Base-by-base conservation (phyloP, 1,139 yeast genomes). In the Maudiozyma humilis region DNA sequence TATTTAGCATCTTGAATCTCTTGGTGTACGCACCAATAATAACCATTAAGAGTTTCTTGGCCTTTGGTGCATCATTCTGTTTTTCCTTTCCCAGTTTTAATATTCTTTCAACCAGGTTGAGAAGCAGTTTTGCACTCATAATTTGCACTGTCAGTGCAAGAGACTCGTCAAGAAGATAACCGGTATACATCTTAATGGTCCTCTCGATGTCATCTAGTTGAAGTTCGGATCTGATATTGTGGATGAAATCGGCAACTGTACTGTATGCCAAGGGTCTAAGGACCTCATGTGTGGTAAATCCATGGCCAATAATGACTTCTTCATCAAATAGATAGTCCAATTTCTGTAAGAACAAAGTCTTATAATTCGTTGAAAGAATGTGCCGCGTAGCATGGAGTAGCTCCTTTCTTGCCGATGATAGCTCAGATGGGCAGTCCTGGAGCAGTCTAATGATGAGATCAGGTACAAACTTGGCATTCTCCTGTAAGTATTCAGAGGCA, bases 371-470 rank as follows among this genome's bases (percentile, higher is more conserved):
- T 4, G 95, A 85, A 44, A 93, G 68, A 19, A 93, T 87, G 59
- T 93, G 98, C 57, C 98, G 75, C 4, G 96, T 87, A 0, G 97
- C 96, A 52, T 91, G 97, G 35, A 93, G 69, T 39, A 93, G 68
- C 64, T 93, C 99, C 60, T 91, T 88, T 56, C 98, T 72, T 0
- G 96, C 95, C 4, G 89, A 82, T 2, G 95, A 84, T 41, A 88
- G 70, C 62, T 91, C 97, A n/a, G 95, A 82, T 3, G 99, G 98
- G 60, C 97, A 91, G 62, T 93, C 98, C 62, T 88, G 95, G 38
- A 93, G 69, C 38, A 93, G 68, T 51, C 97, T 71, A 47, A 91
- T 76, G 27, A 91, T 85, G 42, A 89, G 77, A 50, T 85, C 95
- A 0, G 99, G 98, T 4, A 93, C 87, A 19, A 73, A 69, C 29